Conservation (phyloP, 495 filamentous ascomycete genomes). For the Penicillium antarcticum region DNA sequence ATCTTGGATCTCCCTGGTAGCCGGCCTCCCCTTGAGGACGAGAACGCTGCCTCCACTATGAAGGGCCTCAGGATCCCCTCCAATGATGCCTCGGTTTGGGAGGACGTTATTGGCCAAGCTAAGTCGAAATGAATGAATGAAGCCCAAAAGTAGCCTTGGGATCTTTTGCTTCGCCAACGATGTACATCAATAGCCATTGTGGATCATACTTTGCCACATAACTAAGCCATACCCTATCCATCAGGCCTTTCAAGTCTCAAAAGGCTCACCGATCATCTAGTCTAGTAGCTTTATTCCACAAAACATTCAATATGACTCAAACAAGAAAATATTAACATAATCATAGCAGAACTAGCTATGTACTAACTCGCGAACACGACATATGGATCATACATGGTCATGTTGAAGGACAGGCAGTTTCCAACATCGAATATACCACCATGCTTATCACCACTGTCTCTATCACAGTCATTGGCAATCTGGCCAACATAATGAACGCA, state of each 20-base stretch:
- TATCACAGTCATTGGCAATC: not conserved
- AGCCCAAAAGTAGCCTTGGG: no score
- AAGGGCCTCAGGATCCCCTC: conserved; percentile 24
- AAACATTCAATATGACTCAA: not conserved
- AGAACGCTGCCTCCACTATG: not conserved
- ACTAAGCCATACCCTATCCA: no score
- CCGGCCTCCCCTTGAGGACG: not conserved
- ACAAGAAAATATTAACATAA: not conserved
- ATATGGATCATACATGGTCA: not conserved
- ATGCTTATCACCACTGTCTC: not conserved
- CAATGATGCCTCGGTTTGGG: conserved; percentile 26
- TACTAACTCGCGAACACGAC: not conserved
- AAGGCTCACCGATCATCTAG: no score
- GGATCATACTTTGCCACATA: no score
- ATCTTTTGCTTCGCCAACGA: no score
- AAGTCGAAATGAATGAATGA: conserved; percentile 3
- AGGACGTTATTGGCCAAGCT: conserved; percentile 34
- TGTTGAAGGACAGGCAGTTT: not conserved
- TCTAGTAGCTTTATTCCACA: no score
- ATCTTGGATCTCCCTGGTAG: conserved; percentile 33
- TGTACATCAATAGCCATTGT: no score
- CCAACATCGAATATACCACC: not conserved
- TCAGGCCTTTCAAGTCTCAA: no score
- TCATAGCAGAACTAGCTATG: not conserved
- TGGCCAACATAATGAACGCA: not conserved